Evolutionary conservation across 108 stramenopile species (phyloP).

Genomic region (Nitzschia sp.): DNA sequence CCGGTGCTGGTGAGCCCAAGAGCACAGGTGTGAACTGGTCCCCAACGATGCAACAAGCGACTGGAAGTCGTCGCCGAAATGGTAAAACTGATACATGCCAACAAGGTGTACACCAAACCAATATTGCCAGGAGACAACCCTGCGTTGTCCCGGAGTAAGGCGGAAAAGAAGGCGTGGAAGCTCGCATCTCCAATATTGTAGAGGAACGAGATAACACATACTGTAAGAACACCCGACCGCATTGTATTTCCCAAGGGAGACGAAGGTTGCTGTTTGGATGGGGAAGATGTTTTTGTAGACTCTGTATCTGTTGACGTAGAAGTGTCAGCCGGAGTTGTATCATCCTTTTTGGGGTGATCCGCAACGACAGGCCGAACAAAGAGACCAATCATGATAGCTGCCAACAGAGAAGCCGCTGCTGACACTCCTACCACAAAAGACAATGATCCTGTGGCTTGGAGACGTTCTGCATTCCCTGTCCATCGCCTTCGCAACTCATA

Average conservation of each 20-base stretch:
- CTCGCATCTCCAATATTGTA: constrained; percentile 74
- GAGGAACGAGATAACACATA: constrained; percentile 58
- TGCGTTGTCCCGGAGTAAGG: constrained; percentile 49
- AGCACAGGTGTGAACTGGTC: constrained; percentile 66
- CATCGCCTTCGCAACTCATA: constrained; percentile 36
- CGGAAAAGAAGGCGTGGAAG: constrained; percentile 79
- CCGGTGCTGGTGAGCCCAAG: constrained; percentile 57
- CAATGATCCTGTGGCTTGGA: constrained; percentile 25
- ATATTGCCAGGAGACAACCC: constrained; percentile 53
- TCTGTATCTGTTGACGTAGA: background rate
- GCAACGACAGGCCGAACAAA: constrained; percentile 35
- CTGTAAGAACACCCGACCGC: constrained; percentile 73
- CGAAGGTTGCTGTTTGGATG: constrained; percentile 12
- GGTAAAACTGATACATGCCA: constrained; percentile 67
- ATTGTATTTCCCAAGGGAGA: constrained; percentile 68
- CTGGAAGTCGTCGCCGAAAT: constrained; percentile 52
- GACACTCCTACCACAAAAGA: constrained; percentile 64
- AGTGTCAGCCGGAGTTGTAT: background rate
- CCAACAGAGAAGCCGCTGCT: constrained; percentile 57
- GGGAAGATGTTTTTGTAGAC: constrained; percentile 6
- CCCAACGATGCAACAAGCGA: constrained; percentile 45
- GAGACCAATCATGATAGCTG: constrained; percentile 40
- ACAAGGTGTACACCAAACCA: constrained; percentile 60
- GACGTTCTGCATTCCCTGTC: background rate
- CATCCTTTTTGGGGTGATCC: background rate